Base-by-base conservation (phyloP, 176 grass and related monocot genomes). In the Dendrocalamus sinicus region DNA sequence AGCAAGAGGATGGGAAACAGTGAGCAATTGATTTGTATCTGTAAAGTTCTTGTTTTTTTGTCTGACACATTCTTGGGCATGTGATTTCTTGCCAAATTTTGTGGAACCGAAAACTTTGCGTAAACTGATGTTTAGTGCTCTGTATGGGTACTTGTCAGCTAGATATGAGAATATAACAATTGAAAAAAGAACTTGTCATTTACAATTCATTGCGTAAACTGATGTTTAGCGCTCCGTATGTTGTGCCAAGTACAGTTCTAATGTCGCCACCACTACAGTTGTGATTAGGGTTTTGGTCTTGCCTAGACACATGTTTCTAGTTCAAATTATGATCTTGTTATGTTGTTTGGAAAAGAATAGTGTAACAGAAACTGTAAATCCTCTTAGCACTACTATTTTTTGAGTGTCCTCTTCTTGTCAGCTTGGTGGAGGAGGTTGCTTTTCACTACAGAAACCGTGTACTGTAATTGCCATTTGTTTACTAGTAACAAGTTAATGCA, bases 11-110 rank as follows among this genome's bases (percentile, higher is more conserved):
- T 35, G 54, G 54, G 9, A 50, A 15, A 83, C 4, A 37, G 57
- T 15, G 2, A 62, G 15, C 0, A 50, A 16, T 62, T 47, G 16
- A 39, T 48, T 3, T 73, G 55, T 73, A 83, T 83, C 3, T 28
- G n/a, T n/a, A 61, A 74, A 26, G 44, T 60, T 73, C 39, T 40
- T 61, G 30, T 88, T 80, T 48, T 48, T 48, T 48, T 83, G 8
- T 48, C 69, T 76, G 62, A 69, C 81, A 70, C 53, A 10, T 81
- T 67, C 10, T 84, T 80, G 30, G 35, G 54, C 4, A 46, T 35
- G 68, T 8, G 9, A 75, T 84, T 84, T 78, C 0, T 70, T 46
- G 5, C 23, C 47, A 32, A 71, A 14, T 66, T 84, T 81, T 72
- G 75, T 84, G 8, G 24, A 55, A 45, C 30, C 54, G 48, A 50